A percentile compares a stretch with the other conserved stretches of the same genome.
phyloP scores from a whole-genome alignment of 2,329 filamentous ascomycete genomes.

The Aspergillus caelatus region DNA sequence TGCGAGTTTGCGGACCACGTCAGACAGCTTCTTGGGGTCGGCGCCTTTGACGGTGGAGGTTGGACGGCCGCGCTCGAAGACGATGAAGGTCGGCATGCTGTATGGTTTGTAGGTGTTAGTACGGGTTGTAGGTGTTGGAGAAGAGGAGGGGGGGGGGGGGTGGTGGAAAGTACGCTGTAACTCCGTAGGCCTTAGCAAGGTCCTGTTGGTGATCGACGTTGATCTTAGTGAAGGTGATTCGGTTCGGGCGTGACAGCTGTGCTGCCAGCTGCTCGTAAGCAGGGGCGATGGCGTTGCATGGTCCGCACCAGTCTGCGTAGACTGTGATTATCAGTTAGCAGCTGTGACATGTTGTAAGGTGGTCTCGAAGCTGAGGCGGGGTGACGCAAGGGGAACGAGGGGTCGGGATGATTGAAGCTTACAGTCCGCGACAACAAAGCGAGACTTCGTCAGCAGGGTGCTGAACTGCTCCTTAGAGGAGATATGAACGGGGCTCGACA shows the following conservation, averaged over 20 bases:
- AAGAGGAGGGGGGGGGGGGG: neutral
- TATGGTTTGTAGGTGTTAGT: slow-evolving; percentile 9
- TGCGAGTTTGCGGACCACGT: slow-evolving; percentile 71
- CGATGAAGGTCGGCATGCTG: slow-evolving; percentile 86
- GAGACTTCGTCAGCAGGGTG: slow-evolving; percentile 68
- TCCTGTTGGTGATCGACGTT: slow-evolving; percentile 77
- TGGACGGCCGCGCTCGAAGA: slow-evolving; percentile 73
- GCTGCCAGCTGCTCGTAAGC: slow-evolving; percentile 76
- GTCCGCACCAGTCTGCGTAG: slow-evolving; percentile 83
- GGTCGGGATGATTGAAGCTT: slow-evolving; percentile 46
- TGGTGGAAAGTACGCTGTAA: slow-evolving; percentile 62
- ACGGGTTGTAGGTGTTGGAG: neutral
- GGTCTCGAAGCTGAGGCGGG: slow-evolving; percentile 8
- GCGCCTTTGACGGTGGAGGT: slow-evolving; percentile 74
- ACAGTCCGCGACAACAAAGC: slow-evolving; percentile 88
- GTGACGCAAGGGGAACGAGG: slow-evolving; percentile 12
- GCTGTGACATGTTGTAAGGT: neutral
- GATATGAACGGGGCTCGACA: slow-evolving; percentile 55
- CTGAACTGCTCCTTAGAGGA: slow-evolving; percentile 69
- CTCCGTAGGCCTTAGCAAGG: slow-evolving; percentile 71
- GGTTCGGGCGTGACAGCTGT: slow-evolving; percentile 69
- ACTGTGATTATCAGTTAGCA: slow-evolving; percentile 56
- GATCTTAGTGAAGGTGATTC: slow-evolving; percentile 84
- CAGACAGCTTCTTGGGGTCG: slow-evolving; percentile 69
- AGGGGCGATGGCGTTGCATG: slow-evolving; percentile 82